Evolutionary conservation across 441 rosid genomes (phyloP).

Genomic region (Mallotus repandus): DNA sequence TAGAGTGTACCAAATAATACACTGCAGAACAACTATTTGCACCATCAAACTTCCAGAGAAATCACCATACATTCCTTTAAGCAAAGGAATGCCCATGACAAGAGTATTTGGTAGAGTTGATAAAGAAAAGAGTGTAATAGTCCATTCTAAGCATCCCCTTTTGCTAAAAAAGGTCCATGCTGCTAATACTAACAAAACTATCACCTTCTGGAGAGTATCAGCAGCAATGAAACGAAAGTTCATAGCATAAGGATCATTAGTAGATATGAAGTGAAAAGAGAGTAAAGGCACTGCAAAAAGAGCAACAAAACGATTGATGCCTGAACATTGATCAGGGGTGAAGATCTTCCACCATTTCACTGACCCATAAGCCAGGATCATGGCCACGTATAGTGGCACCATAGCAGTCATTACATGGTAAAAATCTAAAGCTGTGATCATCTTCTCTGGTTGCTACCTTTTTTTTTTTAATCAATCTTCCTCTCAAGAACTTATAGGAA

Average conservation of each 20-base stretch:
- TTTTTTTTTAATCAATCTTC: background rate
- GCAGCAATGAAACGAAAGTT: slow-evolving; percentile 73
- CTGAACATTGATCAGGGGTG: slow-evolving; percentile 72
- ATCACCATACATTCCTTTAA: slow-evolving; percentile 69
- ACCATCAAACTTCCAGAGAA: slow-evolving; percentile 69
- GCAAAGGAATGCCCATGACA: slow-evolving; percentile 84
- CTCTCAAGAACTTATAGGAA: no score
- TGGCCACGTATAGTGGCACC: slow-evolving; percentile 82
- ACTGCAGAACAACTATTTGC: slow-evolving; percentile 72
- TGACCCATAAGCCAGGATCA: slow-evolving; percentile 70
- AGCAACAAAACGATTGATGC: slow-evolving; percentile 77
- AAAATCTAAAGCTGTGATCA: slow-evolving; percentile 57
- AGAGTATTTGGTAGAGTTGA: slow-evolving; percentile 71
- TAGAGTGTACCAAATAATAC: slow-evolving; percentile 77
- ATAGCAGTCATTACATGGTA: slow-evolving; percentile 81
- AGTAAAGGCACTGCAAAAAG: slow-evolving; percentile 73
- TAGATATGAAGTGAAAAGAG: slow-evolving; percentile 65
- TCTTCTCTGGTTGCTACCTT: slow-evolving; percentile 10
- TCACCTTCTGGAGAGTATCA: slow-evolving; percentile 59
- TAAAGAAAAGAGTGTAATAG: slow-evolving; percentile 64
- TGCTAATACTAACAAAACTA: slow-evolving; percentile 41
- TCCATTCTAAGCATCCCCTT: slow-evolving; percentile 67
- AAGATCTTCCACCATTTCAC: slow-evolving; percentile 85
- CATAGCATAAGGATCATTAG: slow-evolving; percentile 58
- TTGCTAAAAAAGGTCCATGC: slow-evolving; percentile 45